Evolutionary conservation across 495 filamentous ascomycete genomes (phyloP).

Genomic region (Neurospora africana): DNA sequence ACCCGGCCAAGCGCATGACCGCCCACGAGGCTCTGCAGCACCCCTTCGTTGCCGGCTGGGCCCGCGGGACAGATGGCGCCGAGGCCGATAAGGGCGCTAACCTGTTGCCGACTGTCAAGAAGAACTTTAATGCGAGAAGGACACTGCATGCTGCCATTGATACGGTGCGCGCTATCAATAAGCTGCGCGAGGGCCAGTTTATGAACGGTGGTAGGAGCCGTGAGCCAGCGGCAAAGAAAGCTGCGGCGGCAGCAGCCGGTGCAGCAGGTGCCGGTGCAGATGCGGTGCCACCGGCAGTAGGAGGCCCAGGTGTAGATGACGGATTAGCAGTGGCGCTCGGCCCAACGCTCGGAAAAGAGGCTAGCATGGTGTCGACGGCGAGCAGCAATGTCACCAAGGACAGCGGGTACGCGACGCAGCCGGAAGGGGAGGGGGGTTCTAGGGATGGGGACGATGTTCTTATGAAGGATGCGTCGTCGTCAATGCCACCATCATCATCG

Average conservation of each 20-base stretch:
- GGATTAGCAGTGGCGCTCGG: background rate
- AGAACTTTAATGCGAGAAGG: slow-evolving; percentile 95
- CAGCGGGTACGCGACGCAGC: slow-evolving; percentile 32
- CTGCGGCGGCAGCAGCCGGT: background rate
- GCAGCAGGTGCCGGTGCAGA: background rate
- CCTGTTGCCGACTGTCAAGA: slow-evolving; percentile 85
- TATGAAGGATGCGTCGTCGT: slow-evolving; percentile 26
- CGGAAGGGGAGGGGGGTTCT: slow-evolving; percentile 4
- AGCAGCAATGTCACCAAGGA: slow-evolving; percentile 17
- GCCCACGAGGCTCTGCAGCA: slow-evolving; percentile 87
- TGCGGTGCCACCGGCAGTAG: background rate
- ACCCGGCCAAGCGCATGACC: slow-evolving; percentile 79
- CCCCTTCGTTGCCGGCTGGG: slow-evolving; percentile 63
- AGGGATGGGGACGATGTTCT: slow-evolving; percentile 20
- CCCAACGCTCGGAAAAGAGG: slow-evolving; percentile 18
- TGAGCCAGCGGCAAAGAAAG: slow-evolving; percentile 22
- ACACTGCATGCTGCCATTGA: slow-evolving; percentile 96
- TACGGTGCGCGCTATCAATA: slow-evolving; percentile 96
- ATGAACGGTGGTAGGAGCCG: slow-evolving; percentile 54
- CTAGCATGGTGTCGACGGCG: slow-evolving; percentile 20
- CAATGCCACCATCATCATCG: background rate
- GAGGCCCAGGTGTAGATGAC: background rate
- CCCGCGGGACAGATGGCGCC: slow-evolving; percentile 22
- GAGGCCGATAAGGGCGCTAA: slow-evolving; percentile 67
- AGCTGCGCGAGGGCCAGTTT: slow-evolving; percentile 71